phyloP scores from a whole-genome alignment of 352 stramenopile species.

The Phytophthora quininea region DNA sequence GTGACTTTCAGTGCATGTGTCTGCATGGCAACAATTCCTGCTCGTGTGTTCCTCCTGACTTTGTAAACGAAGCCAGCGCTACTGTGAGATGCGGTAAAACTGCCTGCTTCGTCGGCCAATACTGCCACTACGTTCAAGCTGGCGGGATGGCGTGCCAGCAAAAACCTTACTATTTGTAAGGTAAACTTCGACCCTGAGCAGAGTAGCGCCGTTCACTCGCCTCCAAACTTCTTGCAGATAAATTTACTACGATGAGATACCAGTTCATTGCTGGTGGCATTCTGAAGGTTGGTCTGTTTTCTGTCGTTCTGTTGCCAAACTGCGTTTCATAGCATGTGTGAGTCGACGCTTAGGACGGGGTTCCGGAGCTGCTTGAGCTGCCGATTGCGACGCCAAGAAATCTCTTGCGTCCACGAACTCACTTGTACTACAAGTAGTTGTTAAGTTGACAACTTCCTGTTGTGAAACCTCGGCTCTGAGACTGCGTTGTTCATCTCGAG shows the following conservation, averaged over 20 bases:
- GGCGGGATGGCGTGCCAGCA: constrained; percentile 40
- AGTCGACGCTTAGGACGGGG: constrained; percentile 23
- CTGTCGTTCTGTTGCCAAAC: not conserved
- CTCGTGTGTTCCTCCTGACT: constrained; percentile 45
- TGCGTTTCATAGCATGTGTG: constrained; percentile 46
- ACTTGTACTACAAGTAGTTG: not conserved
- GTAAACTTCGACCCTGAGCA: not conserved
- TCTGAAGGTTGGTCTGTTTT: constrained; percentile 41
- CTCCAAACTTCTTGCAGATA: not conserved
- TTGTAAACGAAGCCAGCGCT: constrained; percentile 34
- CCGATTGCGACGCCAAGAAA: constrained; percentile 7
- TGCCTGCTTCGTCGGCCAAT: constrained; percentile 35
- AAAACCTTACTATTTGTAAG: constrained; percentile 27
- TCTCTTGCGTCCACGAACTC: constrained; percentile 13
- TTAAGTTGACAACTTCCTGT: not conserved
- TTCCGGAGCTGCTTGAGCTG: constrained; percentile 7
- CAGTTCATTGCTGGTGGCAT: constrained; percentile 51
- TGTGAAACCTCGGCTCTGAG: constrained; percentile 1
- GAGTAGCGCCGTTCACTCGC: not conserved
- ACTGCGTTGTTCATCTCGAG: constrained; percentile 7
- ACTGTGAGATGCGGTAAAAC: constrained; percentile 23
- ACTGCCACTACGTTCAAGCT: constrained; percentile 46
- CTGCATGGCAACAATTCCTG: constrained; percentile 30
- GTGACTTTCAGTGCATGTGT: constrained; percentile 48
- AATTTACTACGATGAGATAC: not conserved